phyloP scores from a whole-genome alignment of 352 stramenopile genomes.

The Globisporangium middletonii region DNA sequence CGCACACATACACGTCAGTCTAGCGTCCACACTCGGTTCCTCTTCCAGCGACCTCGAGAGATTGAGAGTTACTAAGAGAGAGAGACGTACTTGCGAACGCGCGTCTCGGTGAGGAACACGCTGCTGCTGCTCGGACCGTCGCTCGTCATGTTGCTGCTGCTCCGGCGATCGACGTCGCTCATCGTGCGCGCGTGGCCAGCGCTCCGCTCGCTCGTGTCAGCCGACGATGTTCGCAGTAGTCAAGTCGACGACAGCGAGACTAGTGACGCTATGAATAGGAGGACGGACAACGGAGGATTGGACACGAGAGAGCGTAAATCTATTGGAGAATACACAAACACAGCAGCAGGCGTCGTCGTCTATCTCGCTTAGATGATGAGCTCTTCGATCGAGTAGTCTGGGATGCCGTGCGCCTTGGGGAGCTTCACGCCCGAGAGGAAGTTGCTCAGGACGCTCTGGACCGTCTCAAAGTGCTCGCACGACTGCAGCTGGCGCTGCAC shows the following conservation, averaged over 20 bases:
- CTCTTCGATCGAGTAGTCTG: constrained; percentile 79
- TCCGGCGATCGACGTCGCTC: constrained; percentile 6
- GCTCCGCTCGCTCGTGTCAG: background rate
- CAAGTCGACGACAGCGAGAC: background rate
- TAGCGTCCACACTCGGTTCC: background rate
- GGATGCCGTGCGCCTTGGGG: constrained; percentile 49
- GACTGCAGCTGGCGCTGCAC: constrained; percentile 47
- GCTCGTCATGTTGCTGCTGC: constrained; percentile 26
- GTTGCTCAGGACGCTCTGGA: constrained; percentile 74
- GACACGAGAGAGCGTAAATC: too few relatives aligned
- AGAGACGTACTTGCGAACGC: constrained; percentile 23
- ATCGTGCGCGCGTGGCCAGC: background rate
- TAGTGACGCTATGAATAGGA: too few relatives aligned
- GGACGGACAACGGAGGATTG: too few relatives aligned
- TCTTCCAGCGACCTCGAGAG: too few relatives aligned
- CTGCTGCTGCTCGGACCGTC: constrained; percentile 42
- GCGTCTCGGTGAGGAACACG: constrained; percentile 74
- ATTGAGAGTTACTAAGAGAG: too few relatives aligned
- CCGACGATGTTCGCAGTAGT: background rate
- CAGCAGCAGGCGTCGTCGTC: too few relatives aligned
- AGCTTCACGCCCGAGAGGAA: constrained; percentile 69
- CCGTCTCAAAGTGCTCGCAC: constrained; percentile 55
- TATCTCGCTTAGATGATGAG: constrained; percentile 36
- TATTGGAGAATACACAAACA: too few relatives aligned
- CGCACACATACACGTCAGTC: background rate